Base-by-base conservation (phyloP, 768 basidiomycete species). In the Termitomyces sp. region DNA sequence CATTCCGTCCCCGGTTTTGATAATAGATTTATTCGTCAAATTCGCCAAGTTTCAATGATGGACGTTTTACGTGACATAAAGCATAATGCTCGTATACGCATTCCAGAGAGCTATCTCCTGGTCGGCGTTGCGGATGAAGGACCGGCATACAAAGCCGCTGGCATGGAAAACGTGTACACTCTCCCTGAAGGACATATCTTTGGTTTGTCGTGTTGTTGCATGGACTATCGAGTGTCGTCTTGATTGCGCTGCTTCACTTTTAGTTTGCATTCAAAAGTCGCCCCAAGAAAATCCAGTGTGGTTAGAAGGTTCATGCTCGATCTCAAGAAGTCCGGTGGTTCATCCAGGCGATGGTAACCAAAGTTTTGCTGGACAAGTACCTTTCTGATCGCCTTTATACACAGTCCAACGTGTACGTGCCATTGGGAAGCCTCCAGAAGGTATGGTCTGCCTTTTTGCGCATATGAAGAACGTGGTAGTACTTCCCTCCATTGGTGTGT, bases 101-200 rank as follows among this genome's bases (percentile, higher is more conserved):
- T 95, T 10, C 86, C 86, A 0, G 72, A 84, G 0, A 86, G 85
- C 59, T 84, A 84, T 58, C 76, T 85, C 27, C 77, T 95, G 1
- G 88, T 93, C 12, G 93, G 93, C 1, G 81, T 94, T 9, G 88
- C 90, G 3, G 93, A 95, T 64, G 90, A 93, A 70, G 90, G 90
- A 0, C 83, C 86, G 0, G 82, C 85, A 0, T 89, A 90, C 60
- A 67, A 66, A 43, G 60, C 68, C 8, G 72, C 69, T n/a, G 85
- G 85, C 1, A 65, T 71, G 53, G 65, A 79, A 37, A 78, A 87
- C 60, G 80, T 88, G 2, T 87, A 76, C 65, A 74, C 67, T 34
- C 71, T 93, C 14, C 68, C 71, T 5, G 77, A 79, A 59, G 83
- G 81, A 1, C 74, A 88, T 61, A 85, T 93, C 3, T 93, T 84